These are phyloP conservation scores for Anacardium occidentale DNA, from an alignment of 345 rosid genomes.

Conservation along the genomic window DNA sequence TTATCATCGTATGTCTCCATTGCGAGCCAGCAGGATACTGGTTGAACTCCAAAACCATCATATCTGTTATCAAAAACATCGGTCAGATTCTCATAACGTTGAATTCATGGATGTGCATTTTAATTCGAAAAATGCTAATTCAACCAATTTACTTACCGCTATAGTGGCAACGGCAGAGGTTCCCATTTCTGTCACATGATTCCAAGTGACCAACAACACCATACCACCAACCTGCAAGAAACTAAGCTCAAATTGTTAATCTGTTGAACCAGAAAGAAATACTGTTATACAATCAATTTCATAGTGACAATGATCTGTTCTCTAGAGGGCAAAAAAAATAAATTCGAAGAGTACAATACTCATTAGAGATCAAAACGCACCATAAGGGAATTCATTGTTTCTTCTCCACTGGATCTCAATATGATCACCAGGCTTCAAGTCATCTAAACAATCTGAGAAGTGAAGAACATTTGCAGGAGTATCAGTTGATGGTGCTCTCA, in stretches of 20 bases:
- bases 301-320: no score
- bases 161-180: conserved; percentile 49
- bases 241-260: neutral
- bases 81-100: neutral
- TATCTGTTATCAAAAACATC: conserved; percentile 42
- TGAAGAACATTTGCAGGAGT: conserved; percentile 58
- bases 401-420: conserved; percentile 97
- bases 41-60: conserved; percentile 65
- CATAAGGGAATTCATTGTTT: conserved; percentile 78
- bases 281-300: neutral
- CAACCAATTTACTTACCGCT: conserved; percentile 42
- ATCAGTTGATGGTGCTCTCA: conserved; percentile 57
- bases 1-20: conserved; percentile 63
- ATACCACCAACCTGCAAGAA: conserved; percentile 89
- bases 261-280: neutral
- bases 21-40: conserved; percentile 66
- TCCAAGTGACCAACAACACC: conserved; percentile 81
- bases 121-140: neutral
- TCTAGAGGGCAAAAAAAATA: no score
- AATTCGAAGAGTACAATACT: neutral
- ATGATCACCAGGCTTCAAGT: conserved; percentile 64
- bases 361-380: conserved; percentile 33
- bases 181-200: conserved; percentile 50
- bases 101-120: neutral
- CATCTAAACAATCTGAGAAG: conserved; percentile 59